phyloP scores from a whole-genome alignment of 2,329 filamentous ascomycete genomes.

The Karstenula rhodostoma region DNA sequence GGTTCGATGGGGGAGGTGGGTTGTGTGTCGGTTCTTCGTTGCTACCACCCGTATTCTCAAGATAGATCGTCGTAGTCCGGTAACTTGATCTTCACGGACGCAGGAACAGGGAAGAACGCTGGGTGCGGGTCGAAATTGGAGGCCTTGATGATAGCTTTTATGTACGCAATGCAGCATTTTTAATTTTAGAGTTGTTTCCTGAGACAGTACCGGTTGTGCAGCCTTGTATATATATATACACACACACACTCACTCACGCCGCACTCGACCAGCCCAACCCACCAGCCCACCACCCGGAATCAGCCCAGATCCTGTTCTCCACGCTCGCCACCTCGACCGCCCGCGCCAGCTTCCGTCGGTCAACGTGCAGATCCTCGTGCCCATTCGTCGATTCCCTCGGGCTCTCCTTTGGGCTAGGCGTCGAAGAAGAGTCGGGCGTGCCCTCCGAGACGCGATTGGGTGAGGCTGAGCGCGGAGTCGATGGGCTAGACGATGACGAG shows the following conservation, averaged over 20 bases:
- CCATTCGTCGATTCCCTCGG: slow-evolving; percentile 42
- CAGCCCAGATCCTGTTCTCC: slow-evolving; percentile 42
- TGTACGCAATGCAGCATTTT: background rate
- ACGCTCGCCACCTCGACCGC: slow-evolving; percentile 39
- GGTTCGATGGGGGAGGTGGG: too few relatives aligned
- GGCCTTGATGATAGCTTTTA: too few relatives aligned
- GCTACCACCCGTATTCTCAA: too few relatives aligned
- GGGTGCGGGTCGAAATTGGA: too few relatives aligned
- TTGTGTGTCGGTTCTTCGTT: too few relatives aligned
- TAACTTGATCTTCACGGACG: too few relatives aligned
- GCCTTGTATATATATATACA: background rate
- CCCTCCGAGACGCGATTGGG: slow-evolving; percentile 28
- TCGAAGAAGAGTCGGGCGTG: slow-evolving; percentile 17
- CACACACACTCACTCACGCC: background rate
- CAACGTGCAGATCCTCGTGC: slow-evolving; percentile 50
- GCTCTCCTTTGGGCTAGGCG: slow-evolving; percentile 24
- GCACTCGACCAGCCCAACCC: slow-evolving; percentile 30
- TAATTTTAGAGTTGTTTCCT: too few relatives aligned
- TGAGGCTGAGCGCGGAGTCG: slow-evolving; percentile 34
- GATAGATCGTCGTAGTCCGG: too few relatives aligned
- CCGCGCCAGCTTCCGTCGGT: slow-evolving; percentile 40
- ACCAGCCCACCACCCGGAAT: slow-evolving; percentile 49
- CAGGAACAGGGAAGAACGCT: too few relatives aligned
- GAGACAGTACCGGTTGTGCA: too few relatives aligned
- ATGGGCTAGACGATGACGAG: slow-evolving; percentile 21